These are phyloP conservation scores for Porphyrellus cyaneotinctus DNA, from an alignment of 768 basidiomycete genomes.

Conservation along the genomic window DNA sequence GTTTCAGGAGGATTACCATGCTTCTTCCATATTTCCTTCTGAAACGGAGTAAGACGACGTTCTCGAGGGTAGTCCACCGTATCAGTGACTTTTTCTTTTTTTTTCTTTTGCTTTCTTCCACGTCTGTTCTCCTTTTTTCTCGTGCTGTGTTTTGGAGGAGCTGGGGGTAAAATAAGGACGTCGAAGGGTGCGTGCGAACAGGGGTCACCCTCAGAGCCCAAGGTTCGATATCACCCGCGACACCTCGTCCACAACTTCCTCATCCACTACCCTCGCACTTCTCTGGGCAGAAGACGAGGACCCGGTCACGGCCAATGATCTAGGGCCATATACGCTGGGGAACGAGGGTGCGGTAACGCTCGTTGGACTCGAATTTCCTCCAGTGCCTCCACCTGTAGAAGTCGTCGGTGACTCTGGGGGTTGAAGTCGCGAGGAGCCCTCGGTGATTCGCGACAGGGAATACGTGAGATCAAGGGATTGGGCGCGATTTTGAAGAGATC, in stretches of 20 bases:
- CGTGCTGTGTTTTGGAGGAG: conserved; percentile 4
- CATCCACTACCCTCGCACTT: conserved; percentile 41
- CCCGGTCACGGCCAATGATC: conserved; percentile 45
- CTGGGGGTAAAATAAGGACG: conserved; percentile 8
- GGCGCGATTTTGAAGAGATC: conserved; percentile 80
- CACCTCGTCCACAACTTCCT: conserved; percentile 63
- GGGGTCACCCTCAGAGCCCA: conserved; percentile 43
- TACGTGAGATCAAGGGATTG: conserved; percentile 86
- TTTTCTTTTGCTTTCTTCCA: conserved; percentile 5
- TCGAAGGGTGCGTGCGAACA: conserved; percentile 13
- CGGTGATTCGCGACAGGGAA: conserved; percentile 78
- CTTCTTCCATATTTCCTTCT: conserved; percentile 19
- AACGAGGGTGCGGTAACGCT: conserved; percentile 77
- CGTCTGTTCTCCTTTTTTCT: conserved; percentile 1
- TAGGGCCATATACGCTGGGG: conserved; percentile 79
- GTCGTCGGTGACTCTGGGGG: conserved; percentile 80
- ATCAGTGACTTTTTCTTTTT: conserved; percentile 1
- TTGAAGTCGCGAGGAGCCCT: conserved; percentile 55
- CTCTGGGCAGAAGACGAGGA: conserved; percentile 42
- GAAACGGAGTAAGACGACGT: conserved; percentile 19
- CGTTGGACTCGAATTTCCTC: conserved; percentile 74
- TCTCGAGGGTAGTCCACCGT: conserved; percentile 21
- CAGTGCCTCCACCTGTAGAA: conserved; percentile 66
- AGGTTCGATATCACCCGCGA: conserved; percentile 76
- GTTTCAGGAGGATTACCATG: conserved; percentile 18